Base-by-base conservation (phyloP, 1,284 basidiomycete species). In the Anthracocystis panici-leucophaei region DNA sequence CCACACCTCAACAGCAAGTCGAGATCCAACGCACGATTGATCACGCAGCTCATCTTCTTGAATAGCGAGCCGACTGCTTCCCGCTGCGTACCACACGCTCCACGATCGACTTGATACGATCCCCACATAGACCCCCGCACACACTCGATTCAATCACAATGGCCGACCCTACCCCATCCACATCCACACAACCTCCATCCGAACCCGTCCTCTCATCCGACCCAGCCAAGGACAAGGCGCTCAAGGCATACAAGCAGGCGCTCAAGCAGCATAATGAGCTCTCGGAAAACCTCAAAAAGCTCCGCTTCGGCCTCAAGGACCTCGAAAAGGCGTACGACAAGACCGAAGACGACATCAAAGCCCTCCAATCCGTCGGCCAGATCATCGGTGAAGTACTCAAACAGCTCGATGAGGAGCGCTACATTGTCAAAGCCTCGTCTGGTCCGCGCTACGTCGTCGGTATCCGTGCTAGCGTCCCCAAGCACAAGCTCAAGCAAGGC, bases 371-470 rank as follows among this genome's bases (percentile, higher is more conserved):
- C 12, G 97, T 99, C 11, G 97, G 97, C 12, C 97, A 99, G 88
- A 98, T 99, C 77, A 97, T 99, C 70, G 97, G 95, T 66, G 97
- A 99, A 87, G 94, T 99, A 65, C 91, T 99, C 90, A 98, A 98
- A 87, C 95, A 99, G 87, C 88, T 99, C 29, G 97, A 99, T 82
- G 94, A 97, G 71, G 96, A 99, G 87, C 89, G 97, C 87, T 99
- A 97, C 87, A 99, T 99, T 80, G 97, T 99, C 77, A 99, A 99
- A 86, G 96, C 97, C 0, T 98, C 95, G 0, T 96, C 94, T 18
- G 97, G 97, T 2, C 97, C 97, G 18, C 92, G 97, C 77, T 99
- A 99, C 85, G 95, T 99, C 42, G 97, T 99, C n/a, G 98, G 96
- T 2, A 97, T 94, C 86, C 91, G 97, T 58, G 94, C 95, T 11